Evolutionary conservation across 345 rosid genomes (phyloP).

Genomic region (Conringia planisiliqua): DNA sequence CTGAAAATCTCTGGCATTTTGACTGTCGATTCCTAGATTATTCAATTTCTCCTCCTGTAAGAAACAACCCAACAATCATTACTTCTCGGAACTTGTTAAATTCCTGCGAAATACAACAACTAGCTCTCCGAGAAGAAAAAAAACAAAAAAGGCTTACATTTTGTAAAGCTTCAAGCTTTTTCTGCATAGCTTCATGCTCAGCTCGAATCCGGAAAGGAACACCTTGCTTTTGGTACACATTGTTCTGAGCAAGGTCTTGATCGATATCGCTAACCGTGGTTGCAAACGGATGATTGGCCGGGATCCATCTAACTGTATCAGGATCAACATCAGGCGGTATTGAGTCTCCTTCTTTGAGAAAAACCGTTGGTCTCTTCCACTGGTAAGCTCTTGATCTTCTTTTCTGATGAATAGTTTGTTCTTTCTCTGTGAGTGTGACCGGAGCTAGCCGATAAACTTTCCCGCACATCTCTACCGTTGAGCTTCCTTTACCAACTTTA

Average conservation of each 20-base stretch:
- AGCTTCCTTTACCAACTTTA: constrained; percentile 65
- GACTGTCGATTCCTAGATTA: constrained; percentile 55
- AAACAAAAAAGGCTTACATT: constrained; percentile 40
- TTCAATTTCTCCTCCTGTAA: constrained; percentile 86
- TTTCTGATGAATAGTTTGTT: constrained; percentile 75
- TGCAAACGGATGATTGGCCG: constrained; percentile 97
- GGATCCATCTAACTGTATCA: constrained; percentile 95
- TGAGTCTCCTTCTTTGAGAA: constrained; percentile 89
- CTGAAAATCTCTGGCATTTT: constrained; percentile 68
- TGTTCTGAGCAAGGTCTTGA: constrained; percentile 84
- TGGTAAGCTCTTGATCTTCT: constrained; percentile 96
- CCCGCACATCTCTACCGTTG: constrained; percentile 93
- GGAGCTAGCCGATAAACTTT: constrained; percentile 82
- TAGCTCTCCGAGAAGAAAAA: not conserved
- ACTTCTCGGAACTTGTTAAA: not conserved
- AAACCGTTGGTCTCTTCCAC: constrained; percentile 88
- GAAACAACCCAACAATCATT: not conserved
- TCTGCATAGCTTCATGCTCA: constrained; percentile 91
- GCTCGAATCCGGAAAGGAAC: constrained; percentile 89
- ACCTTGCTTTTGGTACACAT: constrained; percentile 90
- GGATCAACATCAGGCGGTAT: constrained; percentile 90
- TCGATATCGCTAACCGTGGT: constrained; percentile 79
- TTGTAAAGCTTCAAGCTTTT: constrained; percentile 80
- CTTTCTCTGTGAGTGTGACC: constrained; percentile 72
- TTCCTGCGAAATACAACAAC: not conserved